phyloP scores from a whole-genome alignment of 176 grass and related monocot species.

The Oryza officinalis region DNA sequence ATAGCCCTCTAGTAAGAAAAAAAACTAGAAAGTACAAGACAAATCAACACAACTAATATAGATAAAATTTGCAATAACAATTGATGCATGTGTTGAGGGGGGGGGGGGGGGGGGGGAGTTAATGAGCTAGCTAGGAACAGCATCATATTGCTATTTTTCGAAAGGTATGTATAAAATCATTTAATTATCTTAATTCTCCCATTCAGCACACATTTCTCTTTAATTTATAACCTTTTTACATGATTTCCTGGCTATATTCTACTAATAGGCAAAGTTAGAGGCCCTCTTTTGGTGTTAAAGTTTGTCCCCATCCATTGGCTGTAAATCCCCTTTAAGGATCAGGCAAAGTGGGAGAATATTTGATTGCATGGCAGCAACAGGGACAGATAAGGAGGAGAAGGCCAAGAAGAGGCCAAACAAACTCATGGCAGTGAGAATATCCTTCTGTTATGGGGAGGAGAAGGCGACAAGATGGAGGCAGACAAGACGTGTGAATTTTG shows the following conservation, averaged over 20 bases:
- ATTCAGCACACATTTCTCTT: background rate
- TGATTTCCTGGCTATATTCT: slow-evolving; percentile 35
- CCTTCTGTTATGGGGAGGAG: slow-evolving; percentile 66
- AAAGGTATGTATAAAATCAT: background rate
- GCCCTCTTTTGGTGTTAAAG: slow-evolving; percentile 35
- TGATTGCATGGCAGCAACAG: slow-evolving; percentile 47
- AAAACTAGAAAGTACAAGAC: background rate
- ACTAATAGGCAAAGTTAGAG: slow-evolving; percentile 53
- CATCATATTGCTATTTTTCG: background rate
- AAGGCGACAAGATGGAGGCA: slow-evolving; percentile 59
- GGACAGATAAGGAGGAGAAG: slow-evolving; percentile 46
- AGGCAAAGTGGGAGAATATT: slow-evolving; percentile 60
- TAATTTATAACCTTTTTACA: slow-evolving; percentile 30
- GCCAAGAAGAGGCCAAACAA: slow-evolving; percentile 68
- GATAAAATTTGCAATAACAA: background rate
- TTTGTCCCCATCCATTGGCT: slow-evolving; percentile 57
- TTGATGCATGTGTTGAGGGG: background rate
- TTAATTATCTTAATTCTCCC: background rate
- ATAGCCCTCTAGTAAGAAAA: background rate
- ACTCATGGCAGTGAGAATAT: slow-evolving; percentile 64
- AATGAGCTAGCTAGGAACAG: slow-evolving; percentile 6
- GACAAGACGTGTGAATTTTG: slow-evolving; percentile 76
- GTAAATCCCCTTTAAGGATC: slow-evolving; percentile 55
- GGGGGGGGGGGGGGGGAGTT: background rate
- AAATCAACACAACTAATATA: background rate